These are phyloP conservation scores for Cytospora chrysosperma DNA, from an alignment of 2,329 filamentous ascomycete genomes.

Conservation along the genomic window DNA sequence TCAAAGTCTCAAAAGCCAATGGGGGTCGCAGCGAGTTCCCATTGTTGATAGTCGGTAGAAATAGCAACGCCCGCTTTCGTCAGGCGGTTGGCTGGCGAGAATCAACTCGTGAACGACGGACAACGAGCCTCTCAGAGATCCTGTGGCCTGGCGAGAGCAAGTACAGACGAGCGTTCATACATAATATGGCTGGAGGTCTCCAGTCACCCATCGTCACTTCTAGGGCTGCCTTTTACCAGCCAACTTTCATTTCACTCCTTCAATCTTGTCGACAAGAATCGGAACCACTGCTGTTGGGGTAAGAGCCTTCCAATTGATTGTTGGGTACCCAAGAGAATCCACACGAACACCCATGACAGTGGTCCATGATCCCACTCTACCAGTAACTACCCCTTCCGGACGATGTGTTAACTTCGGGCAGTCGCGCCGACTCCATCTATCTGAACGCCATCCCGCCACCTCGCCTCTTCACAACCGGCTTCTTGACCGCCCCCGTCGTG, in stretches of 20 bases:
- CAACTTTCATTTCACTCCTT: neutral
- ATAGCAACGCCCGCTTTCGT: neutral
- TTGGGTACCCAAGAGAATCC: neutral
- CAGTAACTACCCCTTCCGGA: neutral
- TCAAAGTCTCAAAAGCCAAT: neutral
- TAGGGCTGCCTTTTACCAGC: neutral
- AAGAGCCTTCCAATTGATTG: neutral
- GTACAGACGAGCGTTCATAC: neutral
- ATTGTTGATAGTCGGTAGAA: neutral
- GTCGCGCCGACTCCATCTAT: neutral
- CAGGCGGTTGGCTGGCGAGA: neutral
- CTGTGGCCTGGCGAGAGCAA: neutral
- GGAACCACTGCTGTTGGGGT: neutral
- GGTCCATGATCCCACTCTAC: neutral
- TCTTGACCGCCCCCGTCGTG: slow-evolving; percentile 61
- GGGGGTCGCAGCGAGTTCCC: neutral
- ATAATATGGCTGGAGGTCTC: neutral
- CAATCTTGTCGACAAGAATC: neutral
- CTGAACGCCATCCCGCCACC: slow-evolving; percentile 43
- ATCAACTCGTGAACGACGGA: neutral
- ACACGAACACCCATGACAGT: neutral
- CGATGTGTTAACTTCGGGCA: neutral
- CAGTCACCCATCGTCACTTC: neutral
- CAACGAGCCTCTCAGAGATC: neutral
- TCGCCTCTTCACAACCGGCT: slow-evolving; percentile 56